A percentile compares a stretch with the other conserved stretches of the same genome.
Conservation (phyloP, 202 grass and related monocot genomes). For the Schoenoplectus triqueter region DNA sequence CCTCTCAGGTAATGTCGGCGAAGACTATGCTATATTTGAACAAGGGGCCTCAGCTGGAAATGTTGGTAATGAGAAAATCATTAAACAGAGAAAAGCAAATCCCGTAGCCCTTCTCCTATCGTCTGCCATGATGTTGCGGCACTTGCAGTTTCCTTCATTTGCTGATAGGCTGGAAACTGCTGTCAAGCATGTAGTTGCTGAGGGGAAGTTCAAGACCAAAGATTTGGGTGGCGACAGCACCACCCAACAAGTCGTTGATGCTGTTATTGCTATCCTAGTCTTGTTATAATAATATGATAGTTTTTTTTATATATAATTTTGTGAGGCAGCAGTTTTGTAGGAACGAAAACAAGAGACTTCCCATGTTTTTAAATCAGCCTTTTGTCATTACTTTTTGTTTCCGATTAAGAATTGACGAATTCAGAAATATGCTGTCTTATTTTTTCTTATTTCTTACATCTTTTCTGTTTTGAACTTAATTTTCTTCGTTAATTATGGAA, state of each 20-base stretch:
- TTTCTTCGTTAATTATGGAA: constrained; percentile 38
- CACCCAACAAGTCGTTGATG: constrained; percentile 75
- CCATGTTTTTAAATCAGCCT: neutral
- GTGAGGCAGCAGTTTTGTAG: constrained; percentile 36
- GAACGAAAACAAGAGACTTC: constrained; percentile 42
- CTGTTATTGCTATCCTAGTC: constrained; percentile 61
- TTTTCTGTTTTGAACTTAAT: neutral
- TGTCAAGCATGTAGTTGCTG: constrained; percentile 64
- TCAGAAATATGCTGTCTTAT: constrained; percentile 17
- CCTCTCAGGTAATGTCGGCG: constrained; percentile 62
- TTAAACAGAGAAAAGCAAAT: constrained; percentile 70
- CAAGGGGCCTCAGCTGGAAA: constrained; percentile 82
- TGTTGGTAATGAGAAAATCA: constrained; percentile 66
- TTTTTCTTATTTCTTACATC: constrained; percentile 19
- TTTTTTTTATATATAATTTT: constrained; percentile 6
- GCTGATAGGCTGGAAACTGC: constrained; percentile 70
- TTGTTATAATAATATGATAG: neutral
- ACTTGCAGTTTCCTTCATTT: constrained; percentile 75
- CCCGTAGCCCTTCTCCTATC: constrained; percentile 75
- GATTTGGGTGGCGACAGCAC: constrained; percentile 77
- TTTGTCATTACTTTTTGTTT: neutral
- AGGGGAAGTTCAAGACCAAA: constrained; percentile 74
- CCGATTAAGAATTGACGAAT: neutral
- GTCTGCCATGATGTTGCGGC: constrained; percentile 87
- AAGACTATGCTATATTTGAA: constrained; percentile 75